Base-by-base conservation (phyloP, 192 early-diverging fungal genomes). In the Mortierella antarctica region DNA sequence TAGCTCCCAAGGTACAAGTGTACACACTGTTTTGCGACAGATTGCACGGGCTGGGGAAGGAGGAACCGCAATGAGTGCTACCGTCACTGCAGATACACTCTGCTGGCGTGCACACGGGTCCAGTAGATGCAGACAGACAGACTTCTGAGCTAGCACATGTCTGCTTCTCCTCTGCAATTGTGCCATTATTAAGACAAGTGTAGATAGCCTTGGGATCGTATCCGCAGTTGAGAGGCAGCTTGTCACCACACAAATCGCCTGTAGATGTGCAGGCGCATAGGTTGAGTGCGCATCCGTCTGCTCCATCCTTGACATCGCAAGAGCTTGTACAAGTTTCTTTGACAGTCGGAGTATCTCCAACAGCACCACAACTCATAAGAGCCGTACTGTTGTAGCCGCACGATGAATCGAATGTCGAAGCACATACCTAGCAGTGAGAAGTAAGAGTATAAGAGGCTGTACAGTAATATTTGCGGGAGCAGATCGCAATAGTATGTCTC, bases 201-300 rank as follows among this genome's bases (percentile, higher is more conserved):
- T 54, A 65, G 45, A 65, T 14, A 11, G 63, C 44, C 40, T 54
- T 52, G 51, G 39, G 23, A 14, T 53, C 63, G 42, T 39, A 44
- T 21, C 18, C 21, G n/a, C 63, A 65, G 2, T n/a, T 54, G 23
- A 40, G 14, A 8, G 63, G 63, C 31, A 41, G 54, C 20, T 31
- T 14, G n/a, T 18, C n/a, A 52, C 63, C 50, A 52, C 63, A 54
- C 15, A 51, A 42, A 12, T 65, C 63, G 41, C 51, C 63, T 9
- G 13, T 13, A 23, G 52, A 54, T n/a, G 20, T 53, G 51, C 63
- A 65, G 14, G 49, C 52, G 40, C 63, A 65, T 39, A 51, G 63
- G 21, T 65, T 21, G 41, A 42, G 5, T 39, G 17, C 54, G 51
- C 63, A 65, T 51, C 42, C 47, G n/a, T 62, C 61, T 7, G 41